A percentile compares a stretch with the other conserved stretches of the same genome.
Conservation (phyloP, 768 basidiomycete genomes). For the Boletellus ananiceps region DNA sequence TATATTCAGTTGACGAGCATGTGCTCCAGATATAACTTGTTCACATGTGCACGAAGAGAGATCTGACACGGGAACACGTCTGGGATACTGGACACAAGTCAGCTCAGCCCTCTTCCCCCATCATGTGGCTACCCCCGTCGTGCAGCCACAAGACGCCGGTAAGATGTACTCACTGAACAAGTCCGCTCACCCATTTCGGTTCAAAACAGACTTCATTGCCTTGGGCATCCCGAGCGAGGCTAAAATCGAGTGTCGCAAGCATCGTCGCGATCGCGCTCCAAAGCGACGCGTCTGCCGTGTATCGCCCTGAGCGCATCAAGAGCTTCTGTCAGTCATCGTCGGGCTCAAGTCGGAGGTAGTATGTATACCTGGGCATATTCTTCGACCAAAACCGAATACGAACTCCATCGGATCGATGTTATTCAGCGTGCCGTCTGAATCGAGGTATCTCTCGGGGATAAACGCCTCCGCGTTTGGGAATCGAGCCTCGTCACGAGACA, state of each 20-base stretch:
- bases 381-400: slow-evolving; percentile 13
- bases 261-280: slow-evolving; percentile 10
- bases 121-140: no score
- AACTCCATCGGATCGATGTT: slow-evolving; percentile 6
- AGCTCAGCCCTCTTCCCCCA: no score
- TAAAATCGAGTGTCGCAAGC: slow-evolving; percentile 12
- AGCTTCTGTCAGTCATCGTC: not conserved
- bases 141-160: no score
- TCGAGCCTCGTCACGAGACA: slow-evolving; percentile 7
- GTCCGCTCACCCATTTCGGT: slow-evolving; percentile 5
- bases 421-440: slow-evolving; percentile 4
- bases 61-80: slow-evolving; percentile 8
- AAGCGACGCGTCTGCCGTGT: slow-evolving; percentile 3
- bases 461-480: slow-evolving; percentile 11
- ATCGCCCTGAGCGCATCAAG: not conserved
- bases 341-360: not conserved
- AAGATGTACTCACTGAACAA: slow-evolving; percentile 3
- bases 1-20: not conserved
- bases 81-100: slow-evolving; percentile 3
- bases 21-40: not conserved
- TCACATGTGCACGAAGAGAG: slow-evolving; percentile 3
- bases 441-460: slow-evolving; percentile 10
- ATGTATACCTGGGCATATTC: slow-evolving; percentile 3
- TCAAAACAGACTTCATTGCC: not conserved
- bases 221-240: not conserved